Evolutionary conservation across 305 asterid species (phyloP).

Genomic region (Fraxinus dipetala): DNA sequence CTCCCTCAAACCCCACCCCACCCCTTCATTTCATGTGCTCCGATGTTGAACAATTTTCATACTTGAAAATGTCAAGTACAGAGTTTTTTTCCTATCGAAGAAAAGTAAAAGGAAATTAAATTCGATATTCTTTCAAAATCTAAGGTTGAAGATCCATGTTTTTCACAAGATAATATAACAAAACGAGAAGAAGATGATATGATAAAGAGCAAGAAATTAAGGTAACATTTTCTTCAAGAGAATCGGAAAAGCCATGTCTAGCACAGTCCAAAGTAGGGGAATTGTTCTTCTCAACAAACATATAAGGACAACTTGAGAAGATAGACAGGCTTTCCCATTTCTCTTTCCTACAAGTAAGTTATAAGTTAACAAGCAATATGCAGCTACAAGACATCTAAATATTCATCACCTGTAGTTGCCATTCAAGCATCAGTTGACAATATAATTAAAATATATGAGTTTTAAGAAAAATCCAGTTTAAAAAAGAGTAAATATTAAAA

Average conservation of each 20-base stretch:
- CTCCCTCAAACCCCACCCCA: background rate
- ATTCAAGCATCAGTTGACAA: background rate
- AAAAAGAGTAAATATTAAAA: background rate
- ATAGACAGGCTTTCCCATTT: background rate
- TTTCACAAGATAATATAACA: background rate
- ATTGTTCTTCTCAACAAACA: background rate
- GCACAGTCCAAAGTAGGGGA: conserved; percentile 5
- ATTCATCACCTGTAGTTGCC: background rate
- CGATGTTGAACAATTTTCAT: conserved; percentile 22
- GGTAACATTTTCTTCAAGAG: background rate
- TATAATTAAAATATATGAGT: background rate
- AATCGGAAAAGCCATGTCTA: background rate
- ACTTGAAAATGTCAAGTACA: conserved; percentile 26
- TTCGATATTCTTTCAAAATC: background rate
- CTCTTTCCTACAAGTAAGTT: background rate
- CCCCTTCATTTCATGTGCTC: conserved; percentile 29
- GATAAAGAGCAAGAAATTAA: background rate
- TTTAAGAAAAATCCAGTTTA: background rate
- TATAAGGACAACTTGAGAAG: background rate
- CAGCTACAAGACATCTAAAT: background rate
- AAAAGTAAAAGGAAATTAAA: background rate
- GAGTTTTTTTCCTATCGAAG: background rate
- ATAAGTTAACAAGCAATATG: background rate
- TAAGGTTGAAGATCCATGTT: background rate
- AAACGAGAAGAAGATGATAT: background rate